phyloP scores from a whole-genome alignment of 148 eudicot species.

The Heliosperma pusillum region DNA sequence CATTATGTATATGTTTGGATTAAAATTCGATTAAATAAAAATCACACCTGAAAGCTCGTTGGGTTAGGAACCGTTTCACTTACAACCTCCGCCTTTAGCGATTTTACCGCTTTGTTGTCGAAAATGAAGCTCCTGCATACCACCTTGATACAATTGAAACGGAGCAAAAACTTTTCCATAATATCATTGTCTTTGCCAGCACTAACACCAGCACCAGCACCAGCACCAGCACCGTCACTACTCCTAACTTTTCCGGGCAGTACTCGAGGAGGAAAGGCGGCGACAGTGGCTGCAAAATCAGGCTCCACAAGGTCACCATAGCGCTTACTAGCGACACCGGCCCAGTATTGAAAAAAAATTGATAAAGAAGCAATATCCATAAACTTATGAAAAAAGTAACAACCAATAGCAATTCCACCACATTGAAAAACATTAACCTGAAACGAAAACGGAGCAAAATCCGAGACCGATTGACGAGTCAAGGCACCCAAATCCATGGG shows the following conservation, averaged over 20 bases:
- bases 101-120: not conserved
- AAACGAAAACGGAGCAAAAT: not conserved
- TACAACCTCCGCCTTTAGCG: not conserved
- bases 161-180: not conserved
- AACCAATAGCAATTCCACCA: not conserved
- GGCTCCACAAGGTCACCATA: not conserved
- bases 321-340: not conserved
- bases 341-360: not conserved
- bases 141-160: not conserved
- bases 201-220: not conserved
- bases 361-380: not conserved
- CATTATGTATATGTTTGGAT: no score
- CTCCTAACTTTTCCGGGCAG: not conserved
- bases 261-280: not conserved
- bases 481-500: not conserved
- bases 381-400: constrained; percentile 1
- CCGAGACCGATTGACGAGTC: not conserved
- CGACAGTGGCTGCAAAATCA: not conserved
- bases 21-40: no score
- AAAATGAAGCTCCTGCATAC: not conserved
- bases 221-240: no score
- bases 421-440: constrained; percentile 8
- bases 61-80: not conserved
- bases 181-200: not conserved
- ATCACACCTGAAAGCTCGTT: no score